Evolutionary conservation across 306 rosid species (phyloP), one percentile per base, ranked within the genome.

Genomic region (Senna tora): DNA sequence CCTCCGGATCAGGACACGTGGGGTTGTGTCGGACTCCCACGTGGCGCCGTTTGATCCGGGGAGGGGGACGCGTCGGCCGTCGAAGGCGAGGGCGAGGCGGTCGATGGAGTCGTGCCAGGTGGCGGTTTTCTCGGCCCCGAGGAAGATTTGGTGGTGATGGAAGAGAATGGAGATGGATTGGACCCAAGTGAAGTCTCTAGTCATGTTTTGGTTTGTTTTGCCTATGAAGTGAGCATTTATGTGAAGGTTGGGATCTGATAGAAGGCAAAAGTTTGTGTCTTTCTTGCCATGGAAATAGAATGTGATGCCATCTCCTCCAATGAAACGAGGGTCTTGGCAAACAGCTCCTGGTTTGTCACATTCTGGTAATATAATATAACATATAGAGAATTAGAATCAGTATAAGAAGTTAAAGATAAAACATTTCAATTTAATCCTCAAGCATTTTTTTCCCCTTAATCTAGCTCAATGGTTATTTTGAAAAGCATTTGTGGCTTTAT

Each of bases 271-370:
- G 45, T 86, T 68, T 6, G 10, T 41, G 71, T 90, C 84, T 75
- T 82, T 87, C 82, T 87, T 85, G 79, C 90, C 90, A 7, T 89
- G 96, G 84, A 89, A 89, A 84, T 84, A 89, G 65, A 89, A 89
- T 10, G 88, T 84, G 64, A 80, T 56, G 6, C 91, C 95, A 63
- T 89, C 88, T 4, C 91, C 89, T 14, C 91, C 91, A 2, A 86
- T 79, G 74, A 89, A 86, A 50, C 89, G 84, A 17, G 93, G 93
- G 33, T 90, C 84, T 42, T 76, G 84, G 39, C 87, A 83, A 25
- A 83, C 87, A 7, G 79, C 77, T 65, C 86, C 83, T 56, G 86
- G 83, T 59, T 55, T 74, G 58, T 82, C 83, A 22, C 80, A 82
- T 4, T 36, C 83, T 78, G 51, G 56, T 25, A 39, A 68, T 51